Conservation (phyloP, 768 basidiomycete species). For the Boletus barrowsii region DNA sequence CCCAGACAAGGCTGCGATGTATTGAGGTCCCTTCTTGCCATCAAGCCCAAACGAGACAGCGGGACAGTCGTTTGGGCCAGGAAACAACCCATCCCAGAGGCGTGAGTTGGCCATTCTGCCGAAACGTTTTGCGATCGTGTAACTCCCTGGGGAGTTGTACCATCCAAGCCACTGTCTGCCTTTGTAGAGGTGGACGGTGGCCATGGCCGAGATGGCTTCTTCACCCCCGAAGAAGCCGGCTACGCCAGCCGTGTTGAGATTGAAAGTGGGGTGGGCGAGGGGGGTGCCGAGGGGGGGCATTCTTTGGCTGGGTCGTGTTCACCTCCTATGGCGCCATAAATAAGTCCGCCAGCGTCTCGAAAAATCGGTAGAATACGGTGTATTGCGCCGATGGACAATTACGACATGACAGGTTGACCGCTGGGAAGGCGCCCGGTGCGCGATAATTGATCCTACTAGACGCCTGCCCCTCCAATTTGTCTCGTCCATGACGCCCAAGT, state of each 20-base stretch:
- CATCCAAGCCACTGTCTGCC: slow-evolving; percentile 35
- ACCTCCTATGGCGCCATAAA: not conserved
- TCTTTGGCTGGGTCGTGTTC: not conserved
- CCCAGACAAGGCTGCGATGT: slow-evolving; percentile 28
- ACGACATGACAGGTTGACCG: too few species aligned
- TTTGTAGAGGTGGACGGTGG: slow-evolving; percentile 28
- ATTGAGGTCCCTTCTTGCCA: slow-evolving; percentile 28
- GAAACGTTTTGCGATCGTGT: slow-evolving; percentile 31
- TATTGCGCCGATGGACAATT: too few species aligned
- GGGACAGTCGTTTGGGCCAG: slow-evolving; percentile 26
- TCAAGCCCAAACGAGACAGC: slow-evolving; percentile 28
- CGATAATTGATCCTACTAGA: not conserved
- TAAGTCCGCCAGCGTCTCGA: not conserved
- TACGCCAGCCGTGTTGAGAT: slow-evolving; percentile 30
- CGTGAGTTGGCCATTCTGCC: slow-evolving; percentile 29
- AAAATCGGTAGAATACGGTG: not conserved
- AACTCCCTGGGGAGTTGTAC: slow-evolving; percentile 37
- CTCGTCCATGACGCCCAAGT: not conserved
- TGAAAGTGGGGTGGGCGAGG: slow-evolving; percentile 10
- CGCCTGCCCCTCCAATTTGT: too few species aligned
- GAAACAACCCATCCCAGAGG: slow-evolving; percentile 34
- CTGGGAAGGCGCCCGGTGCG: too few species aligned
- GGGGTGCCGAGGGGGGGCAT: slow-evolving; percentile 15
- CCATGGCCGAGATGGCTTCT: slow-evolving; percentile 35
- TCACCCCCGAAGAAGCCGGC: slow-evolving; percentile 38